These are phyloP conservation scores for Incumbomyces delicatus DNA, from an alignment of 2,329 filamentous ascomycete species.

Conservation along the genomic window DNA sequence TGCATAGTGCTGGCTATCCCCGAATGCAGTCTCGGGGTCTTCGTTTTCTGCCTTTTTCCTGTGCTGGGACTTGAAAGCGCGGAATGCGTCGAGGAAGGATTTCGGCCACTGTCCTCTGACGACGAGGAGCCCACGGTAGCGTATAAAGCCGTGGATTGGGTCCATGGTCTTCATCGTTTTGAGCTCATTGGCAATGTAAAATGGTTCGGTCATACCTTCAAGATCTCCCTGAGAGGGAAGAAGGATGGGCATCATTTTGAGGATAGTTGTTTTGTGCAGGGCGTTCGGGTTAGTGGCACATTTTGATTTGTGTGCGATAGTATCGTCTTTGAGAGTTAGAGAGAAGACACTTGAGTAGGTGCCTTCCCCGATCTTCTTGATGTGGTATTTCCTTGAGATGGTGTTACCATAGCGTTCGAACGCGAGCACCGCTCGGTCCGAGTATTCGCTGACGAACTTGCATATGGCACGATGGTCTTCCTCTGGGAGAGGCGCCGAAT, in stretches of 20 bases:
- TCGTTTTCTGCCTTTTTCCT: constrained; percentile 42
- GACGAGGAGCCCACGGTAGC: constrained; percentile 50
- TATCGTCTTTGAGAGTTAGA: constrained; percentile 23
- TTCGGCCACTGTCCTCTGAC: constrained; percentile 47
- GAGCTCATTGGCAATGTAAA: constrained; percentile 41
- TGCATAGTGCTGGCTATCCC: constrained; percentile 50
- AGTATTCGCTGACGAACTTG: constrained; percentile 12
- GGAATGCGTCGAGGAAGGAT: constrained; percentile 40
- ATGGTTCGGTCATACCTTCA: constrained; percentile 22
- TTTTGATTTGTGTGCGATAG: not conserved
- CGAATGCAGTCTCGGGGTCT: constrained; percentile 43
- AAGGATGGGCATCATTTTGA: constrained; percentile 31
- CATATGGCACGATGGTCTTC: constrained; percentile 12
- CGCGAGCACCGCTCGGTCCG: constrained; percentile 1
- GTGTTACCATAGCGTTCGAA: constrained; percentile 16
- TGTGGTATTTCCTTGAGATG: constrained; percentile 31
- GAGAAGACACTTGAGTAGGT: constrained; percentile 59
- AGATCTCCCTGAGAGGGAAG: not conserved
- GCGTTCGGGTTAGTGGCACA: not conserved
- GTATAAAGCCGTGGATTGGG: constrained; percentile 52
- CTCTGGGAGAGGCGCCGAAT: constrained; percentile 5
- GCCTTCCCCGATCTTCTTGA: constrained; percentile 56
- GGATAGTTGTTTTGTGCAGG: constrained; percentile 8
- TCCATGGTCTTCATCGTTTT: constrained; percentile 49
- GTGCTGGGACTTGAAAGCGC: constrained; percentile 31